Conservation (phyloP, 305 asterid species). For the Fraxinus sp. region DNA sequence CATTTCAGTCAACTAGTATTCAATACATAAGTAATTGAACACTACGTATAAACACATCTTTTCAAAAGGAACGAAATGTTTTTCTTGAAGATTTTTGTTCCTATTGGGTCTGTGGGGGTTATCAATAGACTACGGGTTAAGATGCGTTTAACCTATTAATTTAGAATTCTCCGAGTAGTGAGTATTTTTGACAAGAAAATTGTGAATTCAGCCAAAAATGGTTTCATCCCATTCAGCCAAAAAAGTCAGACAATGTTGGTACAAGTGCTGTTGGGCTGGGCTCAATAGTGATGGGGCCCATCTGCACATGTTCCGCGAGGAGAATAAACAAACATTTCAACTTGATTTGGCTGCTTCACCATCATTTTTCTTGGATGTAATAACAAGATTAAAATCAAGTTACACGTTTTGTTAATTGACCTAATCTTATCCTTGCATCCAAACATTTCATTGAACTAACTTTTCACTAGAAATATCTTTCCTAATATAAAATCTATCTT, state of each 20-base stretch:
- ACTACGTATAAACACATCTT: too few species aligned
- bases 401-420: background rate
- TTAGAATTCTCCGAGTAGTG: background rate
- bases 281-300: background rate
- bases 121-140: too few species aligned
- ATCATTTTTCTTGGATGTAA: background rate
- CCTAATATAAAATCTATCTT: background rate
- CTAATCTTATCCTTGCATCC: background rate
- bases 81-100: background rate
- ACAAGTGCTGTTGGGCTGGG: background rate
- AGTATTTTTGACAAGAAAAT: background rate
- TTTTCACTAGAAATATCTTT: background rate
- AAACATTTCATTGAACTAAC: background rate
- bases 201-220: background rate
- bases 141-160: background rate
- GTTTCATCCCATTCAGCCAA: background rate
- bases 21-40: too few species aligned
- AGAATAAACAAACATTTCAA: conserved; percentile 7
- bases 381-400: background rate
- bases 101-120: background rate
- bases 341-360: conserved; percentile 7
- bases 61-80: background rate
- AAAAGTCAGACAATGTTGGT: background rate
- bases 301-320: conserved; percentile 27
- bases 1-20: too few species aligned